Conservation (phyloP, 2,329 filamentous ascomycete genomes). For the Penicillium paneum region DNA sequence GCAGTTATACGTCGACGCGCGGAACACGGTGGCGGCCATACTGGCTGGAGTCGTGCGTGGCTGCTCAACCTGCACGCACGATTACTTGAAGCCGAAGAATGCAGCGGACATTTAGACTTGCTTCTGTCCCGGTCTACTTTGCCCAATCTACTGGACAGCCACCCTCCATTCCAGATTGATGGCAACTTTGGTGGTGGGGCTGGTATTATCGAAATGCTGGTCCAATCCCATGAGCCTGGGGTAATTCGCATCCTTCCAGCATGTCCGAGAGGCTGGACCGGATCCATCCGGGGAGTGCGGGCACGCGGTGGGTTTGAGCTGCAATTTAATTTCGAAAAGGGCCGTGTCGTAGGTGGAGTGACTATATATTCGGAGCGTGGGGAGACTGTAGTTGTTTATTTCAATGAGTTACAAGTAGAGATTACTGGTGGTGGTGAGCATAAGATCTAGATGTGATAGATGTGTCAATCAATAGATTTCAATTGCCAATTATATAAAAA, state of each 20-base stretch:
- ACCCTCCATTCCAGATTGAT: conserved; percentile 51
- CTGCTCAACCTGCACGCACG: conserved; percentile 50
- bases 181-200: conserved; percentile 52
- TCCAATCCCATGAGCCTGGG: conserved; percentile 40
- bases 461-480: background rate
- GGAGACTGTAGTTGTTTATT: conserved; percentile 16
- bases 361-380: conserved; percentile 15
- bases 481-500: background rate
- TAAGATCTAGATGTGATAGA: background rate
- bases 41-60: conserved; percentile 54
- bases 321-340: conserved; percentile 39
- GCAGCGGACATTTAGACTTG: conserved; percentile 38
- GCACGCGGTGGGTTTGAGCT: conserved; percentile 39
- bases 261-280: conserved; percentile 38
- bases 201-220: conserved; percentile 47
- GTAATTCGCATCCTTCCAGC: conserved; percentile 41
- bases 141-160: conserved; percentile 46
- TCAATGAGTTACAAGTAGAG: conserved; percentile 13
- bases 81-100: conserved; percentile 40
- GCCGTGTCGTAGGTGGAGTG: conserved; percentile 19
- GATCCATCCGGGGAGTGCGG: conserved; percentile 34
- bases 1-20: conserved; percentile 28
- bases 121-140: conserved; percentile 44
- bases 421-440: conserved; percentile 14
- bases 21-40: conserved; percentile 47